Conservation (phyloP, 345 rosid genomes). For the Arabidopsis thaliana region TAIR10.1 NC_003076.8:2836001-2836500, state of each 20-base stretch:
- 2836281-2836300: conserved; percentile 18
- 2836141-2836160: conserved; percentile 84
- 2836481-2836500: conserved; percentile 8
- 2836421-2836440: conserved; percentile 64
- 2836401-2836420: conserved; percentile 91
- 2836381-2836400: conserved; percentile 83
- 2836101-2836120: conserved; percentile 15
- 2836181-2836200: conserved; percentile 74
- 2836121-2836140: background rate
- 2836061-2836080: conserved; percentile 22
- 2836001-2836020: conserved; percentile 93
- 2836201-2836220: conserved; percentile 32
- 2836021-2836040: conserved; percentile 58
- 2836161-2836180: conserved; percentile 90
- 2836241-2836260: conserved; percentile 27
- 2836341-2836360: conserved; percentile 65
- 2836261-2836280: background rate
- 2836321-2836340: conserved; percentile 60
- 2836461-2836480: background rate
- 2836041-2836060: conserved; percentile 39
- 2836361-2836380: conserved; percentile 87
- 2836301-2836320: background rate
- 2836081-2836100: conserved; percentile 10
- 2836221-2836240: conserved; percentile 33
- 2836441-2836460: conserved; percentile 6